A percentile compares a stretch with the other conserved stretches of the same genome.
Conservation (phyloP, 768 basidiomycete species). For the Suillus placidus region DNA sequence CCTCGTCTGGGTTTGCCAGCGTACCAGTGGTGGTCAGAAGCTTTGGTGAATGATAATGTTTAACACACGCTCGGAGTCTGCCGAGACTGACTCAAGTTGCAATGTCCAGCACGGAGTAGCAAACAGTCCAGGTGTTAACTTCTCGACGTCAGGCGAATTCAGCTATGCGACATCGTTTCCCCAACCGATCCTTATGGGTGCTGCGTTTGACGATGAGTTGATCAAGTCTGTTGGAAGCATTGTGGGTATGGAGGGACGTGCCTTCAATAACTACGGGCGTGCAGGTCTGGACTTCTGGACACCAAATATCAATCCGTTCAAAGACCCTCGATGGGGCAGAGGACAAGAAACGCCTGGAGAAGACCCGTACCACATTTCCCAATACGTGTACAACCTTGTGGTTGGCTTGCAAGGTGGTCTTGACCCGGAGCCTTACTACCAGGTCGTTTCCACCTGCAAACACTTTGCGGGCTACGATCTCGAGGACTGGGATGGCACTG, state of each 20-base stretch:
- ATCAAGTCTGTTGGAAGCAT: slow-evolving; percentile 51
- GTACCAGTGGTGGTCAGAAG: slow-evolving; percentile 67
- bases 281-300: slow-evolving; percentile 61
- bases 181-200: slow-evolving; percentile 55
- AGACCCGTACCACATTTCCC: slow-evolving; percentile 54
- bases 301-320: slow-evolving; percentile 56
- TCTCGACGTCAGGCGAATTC: slow-evolving; percentile 52
- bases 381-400: slow-evolving; percentile 57
- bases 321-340: slow-evolving; percentile 64
- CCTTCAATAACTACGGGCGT: slow-evolving; percentile 56
- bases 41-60: slow-evolving; percentile 42
- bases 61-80: not conserved
- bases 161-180: slow-evolving; percentile 63
- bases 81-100: not conserved
- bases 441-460: slow-evolving; percentile 60
- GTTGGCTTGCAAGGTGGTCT: slow-evolving; percentile 60
- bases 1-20: slow-evolving; percentile 56
- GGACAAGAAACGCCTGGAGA: slow-evolving; percentile 67
- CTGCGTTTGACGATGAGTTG: slow-evolving; percentile 57
- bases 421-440: slow-evolving; percentile 52
- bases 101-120: slow-evolving; percentile 56
- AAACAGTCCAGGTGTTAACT: slow-evolving; percentile 51
- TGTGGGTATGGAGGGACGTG: slow-evolving; percentile 59
- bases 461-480: slow-evolving; percentile 63
- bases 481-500: slow-evolving; percentile 56